A percentile compares a stretch with the other conserved stretches of the same genome.
Evolutionary conservation across 495 filamentous ascomycete species (phyloP).

Genomic region (Aspergillus hancockii): DNA sequence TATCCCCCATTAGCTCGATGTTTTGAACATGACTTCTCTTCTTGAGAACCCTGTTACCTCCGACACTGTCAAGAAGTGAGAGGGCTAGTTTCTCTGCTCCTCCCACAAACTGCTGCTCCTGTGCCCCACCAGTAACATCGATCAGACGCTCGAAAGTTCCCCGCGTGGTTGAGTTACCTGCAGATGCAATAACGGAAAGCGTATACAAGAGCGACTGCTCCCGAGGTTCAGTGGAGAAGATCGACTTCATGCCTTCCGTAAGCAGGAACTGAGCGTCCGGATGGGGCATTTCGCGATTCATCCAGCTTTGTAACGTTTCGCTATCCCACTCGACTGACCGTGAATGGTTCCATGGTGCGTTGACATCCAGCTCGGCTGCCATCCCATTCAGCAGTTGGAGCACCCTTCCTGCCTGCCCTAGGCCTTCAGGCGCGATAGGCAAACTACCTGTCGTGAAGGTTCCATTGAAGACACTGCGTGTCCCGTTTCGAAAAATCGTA

Average conservation of each 20-base stretch:
- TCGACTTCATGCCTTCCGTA: conserved; percentile 2
- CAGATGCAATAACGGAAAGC: conserved; percentile 22
- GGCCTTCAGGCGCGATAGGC: conserved; percentile 6
- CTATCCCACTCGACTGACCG: conserved; percentile 16
- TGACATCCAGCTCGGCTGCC: conserved; percentile 12
- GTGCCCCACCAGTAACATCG: conserved; percentile 15
- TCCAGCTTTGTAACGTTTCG: conserved; percentile 14
- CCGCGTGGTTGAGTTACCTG: conserved; percentile 18
- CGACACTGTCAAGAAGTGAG: conserved; percentile 18
- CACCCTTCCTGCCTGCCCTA: conserved; percentile 13
- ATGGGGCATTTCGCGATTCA: neutral
- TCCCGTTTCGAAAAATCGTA: conserved; percentile 14
- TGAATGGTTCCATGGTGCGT: conserved; percentile 17
- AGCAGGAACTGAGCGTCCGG: conserved; percentile 14
- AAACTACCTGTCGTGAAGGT: conserved; percentile 1
- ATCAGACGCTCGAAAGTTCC: conserved; percentile 22
- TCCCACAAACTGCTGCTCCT: conserved; percentile 21
- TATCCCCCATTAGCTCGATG: conserved; percentile 7
- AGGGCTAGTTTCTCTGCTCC: conserved; percentile 21
- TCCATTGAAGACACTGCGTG: conserved; percentile 6
- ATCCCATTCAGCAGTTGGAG: conserved; percentile 10
- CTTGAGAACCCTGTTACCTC: conserved; percentile 11
- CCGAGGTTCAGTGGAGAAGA: conserved; percentile 15
- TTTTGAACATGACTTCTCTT: conserved; percentile 11
- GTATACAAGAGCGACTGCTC: conserved; percentile 25